Percentiles rank a stretch among this genome's conserved stretches.
phyloP scores from a whole-genome alignment of 345 rosid species.

The Bruguiera parviflora region DNA sequence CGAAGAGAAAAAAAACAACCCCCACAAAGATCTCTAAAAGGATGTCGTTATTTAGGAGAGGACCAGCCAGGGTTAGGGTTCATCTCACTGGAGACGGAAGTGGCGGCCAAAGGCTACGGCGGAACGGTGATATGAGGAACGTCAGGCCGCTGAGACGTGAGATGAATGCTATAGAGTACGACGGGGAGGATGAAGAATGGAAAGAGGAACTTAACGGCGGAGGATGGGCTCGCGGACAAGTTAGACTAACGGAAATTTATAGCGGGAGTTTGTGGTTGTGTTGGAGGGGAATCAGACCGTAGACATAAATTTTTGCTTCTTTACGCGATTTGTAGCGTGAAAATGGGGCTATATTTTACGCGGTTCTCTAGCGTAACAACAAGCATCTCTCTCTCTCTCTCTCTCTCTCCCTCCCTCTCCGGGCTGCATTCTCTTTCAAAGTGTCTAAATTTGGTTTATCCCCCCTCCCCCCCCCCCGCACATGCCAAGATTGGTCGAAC shows the following conservation, averaged over 20 bases:
- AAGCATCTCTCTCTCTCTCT: too few relatives aligned
- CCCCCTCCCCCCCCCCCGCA: too few relatives aligned
- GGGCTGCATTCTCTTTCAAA: too few relatives aligned
- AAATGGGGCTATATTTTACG: too few relatives aligned
- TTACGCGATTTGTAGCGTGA: background rate
- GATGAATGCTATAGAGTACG: background rate
- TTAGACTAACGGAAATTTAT: background rate
- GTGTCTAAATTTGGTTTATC: too few relatives aligned
- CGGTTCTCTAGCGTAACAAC: too few relatives aligned
- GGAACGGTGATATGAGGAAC: too few relatives aligned
- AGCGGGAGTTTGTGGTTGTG: background rate
- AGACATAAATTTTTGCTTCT: background rate
- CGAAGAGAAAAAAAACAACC: background rate
- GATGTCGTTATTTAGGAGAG: slow-evolving; percentile 3
- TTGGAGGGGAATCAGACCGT: background rate
- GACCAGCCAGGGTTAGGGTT: slow-evolving; percentile 54
- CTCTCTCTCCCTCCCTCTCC: too few relatives aligned
- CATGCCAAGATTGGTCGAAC: too few relatives aligned
- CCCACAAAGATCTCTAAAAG: too few relatives aligned
- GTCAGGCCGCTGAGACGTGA: slow-evolving; percentile 73
- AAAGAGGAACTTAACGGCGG: background rate
- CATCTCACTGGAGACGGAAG: slow-evolving; percentile 72
- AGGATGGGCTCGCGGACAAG: background rate
- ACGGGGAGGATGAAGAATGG: background rate
- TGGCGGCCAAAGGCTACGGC: slow-evolving; percentile 60